Evolutionary conservation across 805 yeast species (phyloP).

Genomic region (Lachancea thermotolerans): DNA sequence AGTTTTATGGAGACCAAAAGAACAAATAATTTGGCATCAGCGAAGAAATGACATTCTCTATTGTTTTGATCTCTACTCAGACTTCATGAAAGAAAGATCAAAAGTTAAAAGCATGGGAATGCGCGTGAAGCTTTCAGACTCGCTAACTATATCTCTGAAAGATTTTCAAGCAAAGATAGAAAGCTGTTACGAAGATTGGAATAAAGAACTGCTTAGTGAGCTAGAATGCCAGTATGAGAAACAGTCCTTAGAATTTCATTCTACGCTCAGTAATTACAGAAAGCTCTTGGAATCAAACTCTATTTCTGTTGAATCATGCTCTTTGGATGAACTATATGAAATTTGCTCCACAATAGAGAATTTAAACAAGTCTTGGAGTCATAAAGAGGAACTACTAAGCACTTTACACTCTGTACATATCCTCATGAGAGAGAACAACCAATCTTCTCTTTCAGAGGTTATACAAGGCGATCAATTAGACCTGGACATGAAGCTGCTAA

Average conservation of each 20-base stretch:
- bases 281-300: conserved; percentile 32
- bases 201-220: conserved; percentile 15
- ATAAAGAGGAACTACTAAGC: conserved; percentile 19
- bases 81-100: neutral
- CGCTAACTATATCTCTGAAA: neutral
- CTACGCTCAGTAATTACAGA: conserved; percentile 31
- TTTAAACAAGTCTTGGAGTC: conserved; percentile 17
- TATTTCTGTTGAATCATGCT: conserved; percentile 29
- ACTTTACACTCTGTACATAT: conserved; percentile 27
- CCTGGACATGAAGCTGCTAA: conserved; percentile 38
- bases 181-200: neutral
- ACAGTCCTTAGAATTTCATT: conserved; percentile 28
- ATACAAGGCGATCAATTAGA: conserved; percentile 57
- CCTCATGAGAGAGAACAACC: conserved; percentile 33
- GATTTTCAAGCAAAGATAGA: neutral
- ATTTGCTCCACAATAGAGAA: conserved; percentile 36
- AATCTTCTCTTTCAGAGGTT: conserved; percentile 48
- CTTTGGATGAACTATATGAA: conserved; percentile 34
- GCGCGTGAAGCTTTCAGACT: neutral
- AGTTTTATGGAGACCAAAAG: conserved; percentile 12
- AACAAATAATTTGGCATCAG: neutral
- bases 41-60: neutral
- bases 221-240: conserved; percentile 35
- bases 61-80: neutral
- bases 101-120: neutral